Evolutionary conservation across 225 moss, liverwort and hornwort species (phyloP).

Genomic region (Polytrichum commune): DNA sequence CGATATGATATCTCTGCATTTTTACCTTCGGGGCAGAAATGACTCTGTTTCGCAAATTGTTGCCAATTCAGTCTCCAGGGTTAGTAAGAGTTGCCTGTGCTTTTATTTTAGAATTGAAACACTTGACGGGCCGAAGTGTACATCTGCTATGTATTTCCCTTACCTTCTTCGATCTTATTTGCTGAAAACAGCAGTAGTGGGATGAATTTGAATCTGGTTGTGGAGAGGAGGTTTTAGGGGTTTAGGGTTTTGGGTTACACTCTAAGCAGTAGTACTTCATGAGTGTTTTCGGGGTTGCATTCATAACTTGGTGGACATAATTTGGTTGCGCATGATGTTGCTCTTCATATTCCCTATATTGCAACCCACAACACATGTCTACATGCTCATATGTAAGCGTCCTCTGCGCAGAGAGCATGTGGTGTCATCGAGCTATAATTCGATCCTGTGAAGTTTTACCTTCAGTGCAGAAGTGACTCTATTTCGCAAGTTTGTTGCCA

Average conservation of each 20-base stretch:
- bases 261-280: not conserved
- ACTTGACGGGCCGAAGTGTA: no score
- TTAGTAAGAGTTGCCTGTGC: no score
- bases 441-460: no score
- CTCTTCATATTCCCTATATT: not conserved
- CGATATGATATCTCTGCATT: no score
- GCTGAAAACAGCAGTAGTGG: not conserved
- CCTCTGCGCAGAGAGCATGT: not conserved
- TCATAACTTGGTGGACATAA: constrained; percentile 1
- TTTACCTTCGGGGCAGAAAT: no score
- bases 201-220: not conserved
- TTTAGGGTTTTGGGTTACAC: not conserved
- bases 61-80: no score
- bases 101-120: no score
- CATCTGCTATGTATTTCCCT: no score
- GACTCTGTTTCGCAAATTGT: no score
- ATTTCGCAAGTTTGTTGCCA: no score
- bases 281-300: not conserved
- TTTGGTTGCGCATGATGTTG: not conserved
- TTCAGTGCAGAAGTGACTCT: no score
- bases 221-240: not conserved
- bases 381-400: not conserved
- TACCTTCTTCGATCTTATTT: not conserved
- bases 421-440: no score
- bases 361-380: not conserved